phyloP scores from a whole-genome alignment of 2,329 filamentous ascomycete genomes.

The Cladosporium sp. region DNA sequence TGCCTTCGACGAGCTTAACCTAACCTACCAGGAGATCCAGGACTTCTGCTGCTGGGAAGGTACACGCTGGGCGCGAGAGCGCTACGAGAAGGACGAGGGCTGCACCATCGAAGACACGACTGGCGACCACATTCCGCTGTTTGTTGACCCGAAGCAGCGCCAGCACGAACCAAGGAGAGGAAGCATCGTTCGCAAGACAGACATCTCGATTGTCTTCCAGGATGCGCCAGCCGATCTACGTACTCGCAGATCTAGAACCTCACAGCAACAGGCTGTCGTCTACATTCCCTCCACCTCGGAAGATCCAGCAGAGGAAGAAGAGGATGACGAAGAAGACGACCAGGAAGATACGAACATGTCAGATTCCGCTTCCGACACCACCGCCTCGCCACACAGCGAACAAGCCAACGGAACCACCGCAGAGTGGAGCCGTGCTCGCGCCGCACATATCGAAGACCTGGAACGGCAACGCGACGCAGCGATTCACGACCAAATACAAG shows the following conservation, averaged over 20 bases:
- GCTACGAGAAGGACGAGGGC: conserved; percentile 74
- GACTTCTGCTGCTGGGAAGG: conserved; percentile 79
- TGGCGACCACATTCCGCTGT: conserved; percentile 65
- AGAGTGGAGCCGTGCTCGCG: conserved; percentile 26
- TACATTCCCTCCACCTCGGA: conserved; percentile 18
- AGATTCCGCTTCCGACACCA: conserved; percentile 14
- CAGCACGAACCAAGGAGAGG: conserved; percentile 26
- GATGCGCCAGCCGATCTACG: conserved; percentile 26
- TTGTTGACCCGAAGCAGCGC: conserved; percentile 45
- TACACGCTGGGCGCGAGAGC: conserved; percentile 78
- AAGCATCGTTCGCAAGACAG: conserved; percentile 36
- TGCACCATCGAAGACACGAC: conserved; percentile 71
- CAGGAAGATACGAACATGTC: conserved; percentile 23
- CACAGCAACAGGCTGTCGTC: conserved; percentile 9
- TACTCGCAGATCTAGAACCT: conserved; percentile 21
- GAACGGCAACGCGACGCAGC: conserved; percentile 29
- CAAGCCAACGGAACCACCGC: conserved; percentile 24
- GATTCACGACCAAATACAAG: conserved; percentile 34
- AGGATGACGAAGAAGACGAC: conserved; percentile 26
- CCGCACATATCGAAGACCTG: conserved; percentile 30
- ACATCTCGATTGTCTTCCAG: conserved; percentile 36
- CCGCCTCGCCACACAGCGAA: conserved; percentile 11
- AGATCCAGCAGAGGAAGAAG: conserved; percentile 21
- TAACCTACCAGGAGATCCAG: conserved; percentile 70
- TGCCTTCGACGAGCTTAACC: conserved; percentile 68